Base-by-base conservation (phyloP, 441 rosid genomes). In the Erodium trifolium region DNA sequence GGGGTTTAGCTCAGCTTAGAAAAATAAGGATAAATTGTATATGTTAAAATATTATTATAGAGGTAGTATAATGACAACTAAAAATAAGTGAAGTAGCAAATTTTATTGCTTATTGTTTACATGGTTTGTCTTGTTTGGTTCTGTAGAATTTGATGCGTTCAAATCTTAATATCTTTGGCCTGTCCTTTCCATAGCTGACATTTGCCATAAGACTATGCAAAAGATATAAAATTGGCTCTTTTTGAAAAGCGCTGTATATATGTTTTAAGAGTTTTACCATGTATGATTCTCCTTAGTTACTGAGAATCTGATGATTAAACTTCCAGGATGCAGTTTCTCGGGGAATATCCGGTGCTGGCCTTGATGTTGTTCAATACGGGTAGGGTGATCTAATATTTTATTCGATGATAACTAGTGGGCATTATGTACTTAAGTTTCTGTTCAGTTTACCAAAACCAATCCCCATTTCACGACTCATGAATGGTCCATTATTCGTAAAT, bases 301-400 rank as follows among this genome's bases (percentile, higher is more conserved):
- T 68, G 45, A 63, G 34, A 55, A 65, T 10, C 19, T 68, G 19
- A 57, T 66, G 67, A 59, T 69, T 71, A 72, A 51, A 78, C 77
- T 74, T 78, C 68, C 88, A 94, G 98, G 97, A 86, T 74, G 96
- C 93, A 2, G 93, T 90, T 82, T 82, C 97, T 77, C 88, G 88
- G 63, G 98, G 99, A 70, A 77, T 94, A 76, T 78, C 86, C 69
- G 72, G 82, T 67, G 86, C 88, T 35, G 94, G 96, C 74, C 60
- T 88, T 73, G 88, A 85, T 71, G 91, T 94, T 70, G 82, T 94
- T 77, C 98, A 86, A 69, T 94, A 84, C 71, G 99, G 99, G 99
- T 92, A 63, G 71, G 29, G 75, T 80, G 67, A 23, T 68, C 27
- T 65, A 47, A 63, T 71, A 47, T 62, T 66, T 45, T 35, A 65